Percentiles rank a stretch among this genome's conserved stretches.
Evolutionary conservation across 768 basidiomycete species (phyloP).

Genomic region (Inosperma sp.): DNA sequence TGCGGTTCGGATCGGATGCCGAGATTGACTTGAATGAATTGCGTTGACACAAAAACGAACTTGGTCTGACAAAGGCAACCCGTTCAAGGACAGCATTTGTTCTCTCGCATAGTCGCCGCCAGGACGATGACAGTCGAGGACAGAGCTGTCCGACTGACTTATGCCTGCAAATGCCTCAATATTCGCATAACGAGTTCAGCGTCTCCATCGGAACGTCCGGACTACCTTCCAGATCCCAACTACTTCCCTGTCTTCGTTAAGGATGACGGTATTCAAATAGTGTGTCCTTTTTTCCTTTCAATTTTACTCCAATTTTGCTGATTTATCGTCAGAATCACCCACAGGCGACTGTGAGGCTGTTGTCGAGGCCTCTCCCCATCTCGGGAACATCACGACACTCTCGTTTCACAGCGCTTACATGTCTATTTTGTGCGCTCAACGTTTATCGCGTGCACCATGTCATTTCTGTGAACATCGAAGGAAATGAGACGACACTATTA

Average conservation of each 20-base stretch:
- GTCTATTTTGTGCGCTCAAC: constrained; percentile 59
- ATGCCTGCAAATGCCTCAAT: constrained; percentile 71
- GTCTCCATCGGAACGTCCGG: constrained; percentile 29
- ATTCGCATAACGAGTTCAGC: constrained; percentile 48
- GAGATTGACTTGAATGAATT: constrained; percentile 21
- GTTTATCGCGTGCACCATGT: constrained; percentile 69
- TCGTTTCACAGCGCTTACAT: constrained; percentile 62
- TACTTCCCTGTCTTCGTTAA: constrained; percentile 58
- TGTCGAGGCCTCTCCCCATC: constrained; percentile 42
- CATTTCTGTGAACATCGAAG: constrained; percentile 52
- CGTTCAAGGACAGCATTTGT: constrained; percentile 8
- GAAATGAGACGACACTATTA: constrained; percentile 58
- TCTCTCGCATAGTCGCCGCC: constrained; percentile 10
- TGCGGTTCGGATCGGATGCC: constrained; percentile 39
- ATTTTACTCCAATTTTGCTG: not conserved
- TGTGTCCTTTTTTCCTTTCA: constrained; percentile 32
- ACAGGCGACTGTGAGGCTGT: constrained; percentile 64
- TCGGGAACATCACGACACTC: constrained; percentile 44
- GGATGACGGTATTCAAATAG: constrained; percentile 62
- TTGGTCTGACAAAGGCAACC: not conserved
- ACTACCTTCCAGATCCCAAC: constrained; percentile 33
- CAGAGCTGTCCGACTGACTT: constrained; percentile 17
- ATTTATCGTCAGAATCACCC: constrained; percentile 49
- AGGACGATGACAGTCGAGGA: constrained; percentile 21
- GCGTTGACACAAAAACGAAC: not conserved